Evolutionary conservation across 1,139 yeast species (phyloP), one percentile per base, ranked within the genome.

Genomic region (Nakaseomyces bracarensis): DNA sequence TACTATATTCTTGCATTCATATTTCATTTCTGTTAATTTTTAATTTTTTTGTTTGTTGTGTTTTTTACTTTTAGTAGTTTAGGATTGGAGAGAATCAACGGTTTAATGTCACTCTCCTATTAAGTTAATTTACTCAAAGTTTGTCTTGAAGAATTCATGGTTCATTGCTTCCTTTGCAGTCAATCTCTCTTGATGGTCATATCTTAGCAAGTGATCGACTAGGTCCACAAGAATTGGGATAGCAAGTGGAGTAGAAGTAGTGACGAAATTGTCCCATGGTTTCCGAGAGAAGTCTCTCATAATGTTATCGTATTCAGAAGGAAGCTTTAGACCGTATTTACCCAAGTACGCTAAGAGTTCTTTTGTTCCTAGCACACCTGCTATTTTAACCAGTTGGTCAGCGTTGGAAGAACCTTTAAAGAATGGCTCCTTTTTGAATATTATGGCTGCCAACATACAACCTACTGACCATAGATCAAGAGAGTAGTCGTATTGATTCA

Each of bases 381-480:
- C 85, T 49, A 82, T 82, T 60, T 82, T 86, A 7, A 82, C 87
- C 53, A 82, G 65, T 58, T 82, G 93, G 61, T 82, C 91, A 31
- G 81, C 79, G 57, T 82, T 82, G 14, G 86, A 78, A 48, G 79
- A 80, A 7, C 93, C 93, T 49, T 82, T 75, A 66, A 82, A 82
- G 46, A 82, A 78, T 8, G 91, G 91, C 52, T 82, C 93, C 53
- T 75, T 78, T 52, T 78, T 79, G 64, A 82, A 82, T 28, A 82
- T 71, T 34, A 82, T 81, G 2, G 87, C 82, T 1, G 89, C 91
- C 42, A 82, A 60, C 74, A 81, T 82, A 47, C 89, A 82, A 10
- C 93, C 93, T 38, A 80, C 82, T 3, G 86, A 79, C 93, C 93
- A 82, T 44, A 82, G 65, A 63, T 82, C 93, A 44, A 82, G 68